These are phyloP conservation scores for Bisporella sp. DNA, from an alignment of 2,329 filamentous ascomycete species.

Conservation along the genomic window DNA sequence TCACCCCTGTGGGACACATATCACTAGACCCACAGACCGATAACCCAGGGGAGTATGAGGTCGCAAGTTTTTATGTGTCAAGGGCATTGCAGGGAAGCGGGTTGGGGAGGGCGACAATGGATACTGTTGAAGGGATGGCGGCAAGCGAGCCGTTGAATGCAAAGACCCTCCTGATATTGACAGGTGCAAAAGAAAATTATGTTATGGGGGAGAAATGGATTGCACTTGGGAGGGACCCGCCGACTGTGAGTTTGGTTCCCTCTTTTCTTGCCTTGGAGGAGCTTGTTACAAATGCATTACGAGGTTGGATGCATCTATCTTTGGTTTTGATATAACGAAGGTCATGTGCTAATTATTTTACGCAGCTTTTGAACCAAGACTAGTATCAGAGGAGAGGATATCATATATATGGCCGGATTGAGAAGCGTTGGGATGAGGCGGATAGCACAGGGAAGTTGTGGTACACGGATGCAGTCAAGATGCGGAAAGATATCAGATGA, in stretches of 20 bases:
- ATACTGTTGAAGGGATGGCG: constrained; percentile 15
- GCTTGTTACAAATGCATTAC: background rate
- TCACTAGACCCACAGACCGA: constrained; percentile 12
- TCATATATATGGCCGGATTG: constrained; percentile 9
- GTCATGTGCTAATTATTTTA: background rate
- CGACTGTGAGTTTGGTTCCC: constrained; percentile 1
- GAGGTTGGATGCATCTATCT: too few species aligned
- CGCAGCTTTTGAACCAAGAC: constrained; percentile 18
- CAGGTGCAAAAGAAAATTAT: constrained; percentile 7
- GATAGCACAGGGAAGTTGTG: constrained; percentile 14
- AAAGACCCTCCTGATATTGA: constrained; percentile 14
- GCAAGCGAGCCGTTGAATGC: constrained; percentile 16
- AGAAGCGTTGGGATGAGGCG: constrained; percentile 8
- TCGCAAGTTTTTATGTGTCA: constrained; percentile 20
- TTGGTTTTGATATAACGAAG: too few species aligned
- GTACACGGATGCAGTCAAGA: constrained; percentile 13
- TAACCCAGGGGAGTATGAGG: constrained; percentile 13
- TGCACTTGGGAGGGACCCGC: background rate
- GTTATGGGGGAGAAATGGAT: background rate
- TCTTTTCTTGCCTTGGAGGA: constrained; percentile 1
- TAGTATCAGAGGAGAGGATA: constrained; percentile 24
- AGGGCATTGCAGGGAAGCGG: constrained; percentile 18
- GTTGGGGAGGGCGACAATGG: constrained; percentile 18
- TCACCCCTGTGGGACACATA: constrained; percentile 22
- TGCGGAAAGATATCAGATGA: constrained; percentile 15